These are phyloP conservation scores for Colletotrichum musicola DNA, from an alignment of 2,329 filamentous ascomycete species.

Conservation along the genomic window DNA sequence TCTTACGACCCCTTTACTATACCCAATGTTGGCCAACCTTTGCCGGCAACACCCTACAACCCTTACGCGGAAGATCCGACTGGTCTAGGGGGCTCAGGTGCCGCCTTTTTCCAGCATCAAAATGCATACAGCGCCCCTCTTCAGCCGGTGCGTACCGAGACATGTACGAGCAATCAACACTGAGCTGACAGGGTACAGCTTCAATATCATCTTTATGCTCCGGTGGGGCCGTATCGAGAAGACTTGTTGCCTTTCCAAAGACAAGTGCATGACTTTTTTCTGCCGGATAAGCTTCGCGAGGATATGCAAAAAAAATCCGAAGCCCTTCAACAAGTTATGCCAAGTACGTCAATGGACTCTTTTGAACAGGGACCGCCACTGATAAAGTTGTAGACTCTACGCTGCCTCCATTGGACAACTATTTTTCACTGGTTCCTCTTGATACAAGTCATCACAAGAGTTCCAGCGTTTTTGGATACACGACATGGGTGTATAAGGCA, in stretches of 20 bases:
- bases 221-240: slow-evolving; percentile 84
- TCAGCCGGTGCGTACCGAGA: slow-evolving; percentile 67
- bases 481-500: slow-evolving; percentile 96
- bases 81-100: slow-evolving; percentile 66
- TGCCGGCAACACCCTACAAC: slow-evolving; percentile 70
- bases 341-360: slow-evolving; percentile 65
- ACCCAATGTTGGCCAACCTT: slow-evolving; percentile 64
- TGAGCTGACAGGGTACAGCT: slow-evolving; percentile 61
- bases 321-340: slow-evolving; percentile 85
- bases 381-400: slow-evolving; percentile 61
- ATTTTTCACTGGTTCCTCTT: slow-evolving; percentile 91
- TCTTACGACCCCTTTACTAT: slow-evolving; percentile 76
- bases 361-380: not conserved
- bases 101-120: slow-evolving; percentile 76
- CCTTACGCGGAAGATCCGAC: slow-evolving; percentile 83
- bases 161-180: not conserved
- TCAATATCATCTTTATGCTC: slow-evolving; percentile 94
- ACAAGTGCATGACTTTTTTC: slow-evolving; percentile 90
- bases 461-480: slow-evolving; percentile 83
- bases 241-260: slow-evolving; percentile 88
- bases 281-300: slow-evolving; percentile 87
- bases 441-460: slow-evolving; percentile 86
- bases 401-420: slow-evolving; percentile 85
- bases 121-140: slow-evolving; percentile 63
- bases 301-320: slow-evolving; percentile 91